Percentiles rank a stretch among this genome's conserved stretches.
These are phyloP conservation scores for Brassica balearica DNA, from an alignment of 441 rosid species.

Conservation along the genomic window DNA sequence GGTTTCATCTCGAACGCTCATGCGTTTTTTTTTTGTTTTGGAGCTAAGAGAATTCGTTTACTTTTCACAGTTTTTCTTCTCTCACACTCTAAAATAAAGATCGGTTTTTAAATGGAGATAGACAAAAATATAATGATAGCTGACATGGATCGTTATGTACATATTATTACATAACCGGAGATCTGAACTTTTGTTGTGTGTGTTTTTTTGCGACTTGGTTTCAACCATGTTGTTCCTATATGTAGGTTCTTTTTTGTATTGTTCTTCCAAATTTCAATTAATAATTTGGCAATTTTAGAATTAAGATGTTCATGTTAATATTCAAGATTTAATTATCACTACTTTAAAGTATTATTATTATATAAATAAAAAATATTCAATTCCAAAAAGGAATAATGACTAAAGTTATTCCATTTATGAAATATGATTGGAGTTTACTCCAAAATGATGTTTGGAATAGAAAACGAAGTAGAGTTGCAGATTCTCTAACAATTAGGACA, in stretches of 20 bases:
- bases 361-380: too few species aligned
- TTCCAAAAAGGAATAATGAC: too few species aligned
- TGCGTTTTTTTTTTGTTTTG: conserved; percentile 39
- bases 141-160: conserved; percentile 48
- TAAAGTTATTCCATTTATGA: too few species aligned
- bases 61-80: conserved; percentile 27
- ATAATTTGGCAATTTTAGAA: conserved; percentile 36
- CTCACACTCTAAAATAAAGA: conserved; percentile 25
- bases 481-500: too few species aligned
- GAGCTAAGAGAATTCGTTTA: conserved; percentile 32
- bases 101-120: conserved; percentile 34
- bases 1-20: conserved; percentile 15
- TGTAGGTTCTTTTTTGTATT: neutral
- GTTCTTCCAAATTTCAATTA: conserved; percentile 33
- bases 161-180: conserved; percentile 43
- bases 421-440: too few species aligned
- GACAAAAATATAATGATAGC: conserved; percentile 37
- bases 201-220: conserved; percentile 40
- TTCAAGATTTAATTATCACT: neutral
- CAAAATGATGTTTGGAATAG: too few species aligned
- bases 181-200: conserved; percentile 43
- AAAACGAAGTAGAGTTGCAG: too few species aligned
- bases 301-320: neutral
- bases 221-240: conserved; percentile 39
- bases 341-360: neutral